phyloP scores from a whole-genome alignment of 2,329 filamentous ascomycete genomes.

The Alternaria sp. region DNA sequence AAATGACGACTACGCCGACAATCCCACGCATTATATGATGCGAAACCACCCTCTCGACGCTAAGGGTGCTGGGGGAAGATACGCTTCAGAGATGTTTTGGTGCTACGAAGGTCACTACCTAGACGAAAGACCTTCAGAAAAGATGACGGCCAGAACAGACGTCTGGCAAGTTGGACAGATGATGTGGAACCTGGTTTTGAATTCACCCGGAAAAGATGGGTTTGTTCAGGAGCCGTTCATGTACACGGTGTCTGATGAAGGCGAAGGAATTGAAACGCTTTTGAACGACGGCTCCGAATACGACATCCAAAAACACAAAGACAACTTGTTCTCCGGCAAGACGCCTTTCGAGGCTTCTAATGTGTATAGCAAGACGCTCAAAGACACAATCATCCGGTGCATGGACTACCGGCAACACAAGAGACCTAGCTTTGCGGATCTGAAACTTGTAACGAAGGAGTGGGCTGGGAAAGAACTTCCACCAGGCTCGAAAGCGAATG shows the following conservation, averaged over 20 bases:
- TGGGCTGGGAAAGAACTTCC: not conserved
- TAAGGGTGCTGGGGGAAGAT: not conserved
- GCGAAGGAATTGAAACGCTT: not conserved
- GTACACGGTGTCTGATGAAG: not conserved
- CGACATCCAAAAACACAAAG: not conserved
- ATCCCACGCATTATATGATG: constrained; percentile 7
- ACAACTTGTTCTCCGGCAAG: not conserved
- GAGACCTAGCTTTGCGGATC: not conserved
- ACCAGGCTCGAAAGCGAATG: not conserved
- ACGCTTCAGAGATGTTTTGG: not conserved
- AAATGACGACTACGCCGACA: constrained; percentile 11
- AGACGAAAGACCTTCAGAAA: not conserved
- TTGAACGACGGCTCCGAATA: not conserved
- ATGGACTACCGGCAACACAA: not conserved
- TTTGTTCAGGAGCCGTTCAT: not conserved
- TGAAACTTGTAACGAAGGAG: not conserved
- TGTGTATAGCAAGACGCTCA: not conserved
- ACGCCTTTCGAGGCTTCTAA: not conserved
- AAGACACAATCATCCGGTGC: not conserved
- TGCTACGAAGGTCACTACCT: not conserved
- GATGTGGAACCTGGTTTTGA: constrained; percentile 9
- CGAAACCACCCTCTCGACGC: not conserved
- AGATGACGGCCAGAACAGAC: constrained; percentile 4
- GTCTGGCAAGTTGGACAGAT: constrained; percentile 8
- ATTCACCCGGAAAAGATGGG: not conserved